A percentile compares a stretch with the other conserved stretches of the same genome.
These are phyloP conservation scores for Pythium vanterpoolii DNA, from an alignment of 352 stramenopile genomes.

Conservation along the genomic window DNA sequence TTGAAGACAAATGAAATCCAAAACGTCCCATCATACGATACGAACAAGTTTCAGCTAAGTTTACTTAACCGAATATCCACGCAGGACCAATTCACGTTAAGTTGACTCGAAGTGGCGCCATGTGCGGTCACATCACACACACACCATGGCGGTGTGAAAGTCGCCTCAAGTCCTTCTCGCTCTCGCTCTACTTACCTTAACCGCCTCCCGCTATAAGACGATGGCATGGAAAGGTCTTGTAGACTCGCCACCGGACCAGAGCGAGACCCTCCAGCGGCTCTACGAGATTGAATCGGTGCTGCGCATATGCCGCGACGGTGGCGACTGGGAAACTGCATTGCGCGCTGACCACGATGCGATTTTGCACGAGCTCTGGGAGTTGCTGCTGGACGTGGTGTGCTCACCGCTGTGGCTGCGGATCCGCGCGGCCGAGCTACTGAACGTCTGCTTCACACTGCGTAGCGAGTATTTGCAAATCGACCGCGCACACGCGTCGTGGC, in stretches of 20 bases:
- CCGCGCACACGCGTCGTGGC: conserved; percentile 31
- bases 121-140: neutral
- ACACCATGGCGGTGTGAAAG: neutral
- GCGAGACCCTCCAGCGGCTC: conserved; percentile 45
- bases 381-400: conserved; percentile 70
- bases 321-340: conserved; percentile 15
- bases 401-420: conserved; percentile 62
- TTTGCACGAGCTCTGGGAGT: conserved; percentile 48
- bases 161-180: neutral
- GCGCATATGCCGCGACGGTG: conserved; percentile 9
- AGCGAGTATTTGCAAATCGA: conserved; percentile 26
- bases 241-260: conserved; percentile 53
- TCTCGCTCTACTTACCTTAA: neutral
- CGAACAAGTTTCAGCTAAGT: neutral
- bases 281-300: conserved; percentile 43
- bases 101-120: neutral
- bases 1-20: neutral
- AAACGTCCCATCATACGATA: neutral
- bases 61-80: neutral
- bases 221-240: conserved; percentile 29
- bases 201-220: no score
- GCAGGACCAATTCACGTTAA: conserved; percentile 2
- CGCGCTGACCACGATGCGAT: conserved; percentile 24
- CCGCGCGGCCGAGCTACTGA: conserved; percentile 54
- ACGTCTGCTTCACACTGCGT: conserved; percentile 36